phyloP scores from a whole-genome alignment of 2,329 filamentous ascomycete species.

The Botrytis fragariae region DNA sequence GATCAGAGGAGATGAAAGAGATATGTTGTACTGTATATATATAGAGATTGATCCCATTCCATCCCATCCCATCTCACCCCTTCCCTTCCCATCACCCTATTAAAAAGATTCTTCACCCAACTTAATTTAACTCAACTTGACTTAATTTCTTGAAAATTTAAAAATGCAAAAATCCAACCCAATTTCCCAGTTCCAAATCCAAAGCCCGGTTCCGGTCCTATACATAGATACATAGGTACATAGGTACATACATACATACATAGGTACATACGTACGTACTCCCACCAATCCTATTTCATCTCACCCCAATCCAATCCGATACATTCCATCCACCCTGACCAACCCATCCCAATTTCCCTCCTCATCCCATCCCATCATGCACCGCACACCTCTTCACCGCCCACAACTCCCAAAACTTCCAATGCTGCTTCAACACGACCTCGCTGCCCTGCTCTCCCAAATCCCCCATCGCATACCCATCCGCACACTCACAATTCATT shows the following conservation, averaged over 20 bases:
- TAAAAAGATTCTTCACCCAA: too few relatives aligned
- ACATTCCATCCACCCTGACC: not conserved
- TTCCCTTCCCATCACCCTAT: not conserved
- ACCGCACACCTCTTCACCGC: conserved; percentile 17
- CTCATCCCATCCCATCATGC: conserved; percentile 8
- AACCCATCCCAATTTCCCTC: not conserved
- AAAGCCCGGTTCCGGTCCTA: not conserved
- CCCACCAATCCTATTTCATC: not conserved
- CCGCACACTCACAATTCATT: conserved; percentile 4
- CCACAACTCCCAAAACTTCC: conserved; percentile 23
- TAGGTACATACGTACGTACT: too few relatives aligned
- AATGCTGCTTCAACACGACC: conserved; percentile 9
- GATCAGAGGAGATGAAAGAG: not conserved
- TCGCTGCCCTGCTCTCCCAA: not conserved
- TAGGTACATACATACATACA: not conserved
- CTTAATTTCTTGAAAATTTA: not conserved
- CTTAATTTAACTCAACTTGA: not conserved
- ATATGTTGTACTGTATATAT: not conserved
- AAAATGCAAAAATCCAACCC: not conserved
- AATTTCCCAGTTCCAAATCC: not conserved
- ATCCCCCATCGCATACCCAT: conserved; percentile 12
- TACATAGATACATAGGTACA: not conserved
- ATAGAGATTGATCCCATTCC: not conserved
- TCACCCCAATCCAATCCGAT: not conserved
- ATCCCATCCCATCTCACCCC: not conserved